phyloP scores from a whole-genome alignment of 2,329 filamentous ascomycete species.

The Emergomyces pasteurianus region DNA sequence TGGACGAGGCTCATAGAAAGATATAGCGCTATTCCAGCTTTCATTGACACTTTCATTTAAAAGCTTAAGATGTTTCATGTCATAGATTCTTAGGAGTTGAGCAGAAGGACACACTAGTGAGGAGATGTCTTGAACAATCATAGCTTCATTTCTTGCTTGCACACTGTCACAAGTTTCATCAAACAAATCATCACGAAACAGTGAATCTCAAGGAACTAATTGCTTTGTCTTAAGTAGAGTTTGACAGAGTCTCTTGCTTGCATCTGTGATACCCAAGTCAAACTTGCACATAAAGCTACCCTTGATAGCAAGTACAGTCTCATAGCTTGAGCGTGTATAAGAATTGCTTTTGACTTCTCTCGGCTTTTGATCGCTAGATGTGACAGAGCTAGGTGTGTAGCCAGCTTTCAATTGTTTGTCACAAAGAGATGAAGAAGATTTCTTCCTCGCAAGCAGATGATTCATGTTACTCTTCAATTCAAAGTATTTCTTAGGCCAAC shows the following conservation, averaged over 20 bases:
- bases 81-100: slow-evolving; percentile 17
- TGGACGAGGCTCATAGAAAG: too few species aligned
- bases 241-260: slow-evolving; percentile 14
- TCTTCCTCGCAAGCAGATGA: slow-evolving; percentile 21
- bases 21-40: too few species aligned
- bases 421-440: slow-evolving; percentile 14
- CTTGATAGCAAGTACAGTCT: too few species aligned
- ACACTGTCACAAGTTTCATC: slow-evolving; percentile 19
- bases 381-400: slow-evolving; percentile 7
- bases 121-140: slow-evolving; percentile 24
- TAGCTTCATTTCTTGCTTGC: slow-evolving; percentile 21
- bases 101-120: slow-evolving; percentile 26
- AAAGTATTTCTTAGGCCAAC: slow-evolving; percentile 19
- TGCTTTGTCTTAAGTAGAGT: slow-evolving; percentile 17
- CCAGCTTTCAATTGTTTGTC: slow-evolving; percentile 12
- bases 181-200: slow-evolving; percentile 26
- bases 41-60: too few species aligned
- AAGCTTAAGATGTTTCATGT: slow-evolving; percentile 15
- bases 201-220: slow-evolving; percentile 15
- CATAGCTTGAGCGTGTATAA: slow-evolving; percentile 9
- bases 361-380: slow-evolving; percentile 14
- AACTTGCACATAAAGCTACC: too few species aligned
- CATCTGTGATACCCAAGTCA: slow-evolving; percentile 12
- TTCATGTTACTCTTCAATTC: slow-evolving; percentile 15
- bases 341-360: slow-evolving; percentile 10